phyloP scores from a whole-genome alignment of 352 stramenopile species.

The Phytopythium montanum region DNA sequence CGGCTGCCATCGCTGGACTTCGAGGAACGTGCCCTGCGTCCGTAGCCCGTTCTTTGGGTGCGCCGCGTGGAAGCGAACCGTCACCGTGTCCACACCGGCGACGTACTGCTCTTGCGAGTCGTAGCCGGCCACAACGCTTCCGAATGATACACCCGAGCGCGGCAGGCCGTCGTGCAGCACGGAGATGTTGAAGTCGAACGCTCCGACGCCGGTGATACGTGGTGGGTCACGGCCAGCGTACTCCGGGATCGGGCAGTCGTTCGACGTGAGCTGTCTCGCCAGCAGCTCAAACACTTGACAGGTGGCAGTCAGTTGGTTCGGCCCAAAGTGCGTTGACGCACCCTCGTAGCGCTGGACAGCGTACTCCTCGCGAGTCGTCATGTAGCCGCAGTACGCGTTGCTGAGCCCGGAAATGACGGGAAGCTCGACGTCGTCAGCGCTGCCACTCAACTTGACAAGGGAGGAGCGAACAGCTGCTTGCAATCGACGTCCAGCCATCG shows the following conservation, averaged over 20 bases:
- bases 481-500: slow-evolving; percentile 76
- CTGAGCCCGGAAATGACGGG: slow-evolving; percentile 69
- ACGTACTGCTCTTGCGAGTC: slow-evolving; percentile 17
- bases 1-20: slow-evolving; percentile 66
- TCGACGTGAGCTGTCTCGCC: slow-evolving; percentile 15
- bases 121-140: slow-evolving; percentile 22
- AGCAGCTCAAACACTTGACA: slow-evolving; percentile 80
- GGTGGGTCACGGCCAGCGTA: slow-evolving; percentile 25
- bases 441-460: slow-evolving; percentile 18
- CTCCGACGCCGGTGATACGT: slow-evolving; percentile 54
- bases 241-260: neutral
- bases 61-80: slow-evolving; percentile 62
- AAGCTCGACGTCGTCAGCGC: slow-evolving; percentile 4
- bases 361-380: slow-evolving; percentile 86
- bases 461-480: slow-evolving; percentile 31
- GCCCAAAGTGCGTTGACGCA: slow-evolving; percentile 86
- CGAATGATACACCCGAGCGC: slow-evolving; percentile 36
- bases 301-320: slow-evolving; percentile 78
- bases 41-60: slow-evolving; percentile 83
- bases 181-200: slow-evolving; percentile 71
- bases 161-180: slow-evolving; percentile 67
- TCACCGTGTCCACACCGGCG: slow-evolving; percentile 41
- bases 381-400: slow-evolving; percentile 85
- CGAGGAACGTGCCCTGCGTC: slow-evolving; percentile 72
- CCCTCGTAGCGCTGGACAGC: slow-evolving; percentile 86